A percentile compares a stretch with the other conserved stretches of the same genome.
Evolutionary conservation across 1,139 yeast species (phyloP).

Genomic region (Sugiyamaella paludigena): DNA sequence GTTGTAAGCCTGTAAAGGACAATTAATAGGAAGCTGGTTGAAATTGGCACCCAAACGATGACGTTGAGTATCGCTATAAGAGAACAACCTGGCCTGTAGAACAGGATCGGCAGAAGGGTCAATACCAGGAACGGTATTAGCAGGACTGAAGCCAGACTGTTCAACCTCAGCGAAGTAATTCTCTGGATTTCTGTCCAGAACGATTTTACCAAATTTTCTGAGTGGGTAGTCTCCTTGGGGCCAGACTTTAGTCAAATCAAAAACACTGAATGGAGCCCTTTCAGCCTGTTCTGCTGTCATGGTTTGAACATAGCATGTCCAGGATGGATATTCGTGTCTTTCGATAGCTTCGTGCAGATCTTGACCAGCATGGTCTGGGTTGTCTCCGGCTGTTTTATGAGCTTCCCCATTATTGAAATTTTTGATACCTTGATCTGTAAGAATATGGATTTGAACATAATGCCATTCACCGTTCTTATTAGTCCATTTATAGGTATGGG

Average conservation of each 20-base stretch:
- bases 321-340: conserved; percentile 57
- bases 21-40: conserved; percentile 67
- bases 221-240: conserved; percentile 72
- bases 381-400: conserved; percentile 49
- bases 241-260: conserved; percentile 75
- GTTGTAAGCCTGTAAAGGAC: conserved; percentile 38
- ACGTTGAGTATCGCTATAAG: conserved; percentile 76
- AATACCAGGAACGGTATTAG: conserved; percentile 78
- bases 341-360: conserved; percentile 57
- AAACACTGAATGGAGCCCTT: conserved; percentile 47
- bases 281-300: conserved; percentile 71
- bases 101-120: conserved; percentile 84
- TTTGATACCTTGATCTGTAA: conserved; percentile 59
- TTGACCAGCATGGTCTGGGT: conserved; percentile 60
- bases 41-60: conserved; percentile 66
- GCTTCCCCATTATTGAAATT: conserved; percentile 56
- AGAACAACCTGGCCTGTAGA: conserved; percentile 74
- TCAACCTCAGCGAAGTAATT: conserved; percentile 77
- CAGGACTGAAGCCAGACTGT: conserved; percentile 76
- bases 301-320: conserved; percentile 64
- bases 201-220: conserved; percentile 66
- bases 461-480: conserved; percentile 59
- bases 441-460: conserved; percentile 64
- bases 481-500: conserved; percentile 68
- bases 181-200: conserved; percentile 64